A percentile compares a stretch with the other conserved stretches of the same genome.
These are phyloP conservation scores for Phlebiopsis flavidoalba DNA, from an alignment of 768 basidiomycete species.

Conservation along the genomic window DNA sequence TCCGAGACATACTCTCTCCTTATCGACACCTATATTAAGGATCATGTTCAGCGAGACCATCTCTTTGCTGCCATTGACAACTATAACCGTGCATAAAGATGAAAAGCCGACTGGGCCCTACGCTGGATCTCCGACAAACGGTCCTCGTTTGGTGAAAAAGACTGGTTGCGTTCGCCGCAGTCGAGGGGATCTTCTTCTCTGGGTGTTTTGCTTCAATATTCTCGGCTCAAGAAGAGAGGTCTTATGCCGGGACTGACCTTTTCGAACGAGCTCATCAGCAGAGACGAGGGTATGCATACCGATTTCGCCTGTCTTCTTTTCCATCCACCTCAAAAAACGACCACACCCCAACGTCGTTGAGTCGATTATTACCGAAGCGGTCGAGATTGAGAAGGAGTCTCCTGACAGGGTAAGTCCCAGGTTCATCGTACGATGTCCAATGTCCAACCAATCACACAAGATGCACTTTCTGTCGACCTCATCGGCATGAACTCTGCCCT, in stretches of 20 bases:
- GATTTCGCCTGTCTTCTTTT: conserved; percentile 93
- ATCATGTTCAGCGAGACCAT: conserved; percentile 63
- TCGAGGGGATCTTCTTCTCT: conserved; percentile 96
- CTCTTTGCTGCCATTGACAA: conserved; percentile 93
- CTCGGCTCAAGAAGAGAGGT: conserved; percentile 95
- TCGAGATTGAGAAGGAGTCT: conserved; percentile 85
- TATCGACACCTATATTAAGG: conserved; percentile 93
- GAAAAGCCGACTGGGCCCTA: conserved; percentile 95
- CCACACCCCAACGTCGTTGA: conserved; percentile 77
- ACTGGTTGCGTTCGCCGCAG: conserved; percentile 89
- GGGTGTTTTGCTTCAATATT: conserved; percentile 92
- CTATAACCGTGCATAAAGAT: conserved; percentile 87
- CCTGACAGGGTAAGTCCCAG: conserved; percentile 51
- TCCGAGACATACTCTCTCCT: conserved; percentile 95
- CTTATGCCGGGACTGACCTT: conserved; percentile 97
- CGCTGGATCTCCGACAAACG: conserved; percentile 82
- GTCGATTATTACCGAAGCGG: conserved; percentile 76
- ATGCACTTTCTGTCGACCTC: conserved; percentile 78
- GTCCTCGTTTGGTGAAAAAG: conserved; percentile 86
- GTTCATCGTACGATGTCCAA: background rate
- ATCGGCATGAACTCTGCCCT: conserved; percentile 90
- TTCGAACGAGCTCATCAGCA: conserved; percentile 93
- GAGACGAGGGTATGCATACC: conserved; percentile 95
- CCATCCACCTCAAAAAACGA: conserved; percentile 69
- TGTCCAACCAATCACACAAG: conserved; percentile 27